Base-by-base conservation (phyloP, 2,329 filamentous ascomycete genomes). In the Aspergillus niger region DNA sequence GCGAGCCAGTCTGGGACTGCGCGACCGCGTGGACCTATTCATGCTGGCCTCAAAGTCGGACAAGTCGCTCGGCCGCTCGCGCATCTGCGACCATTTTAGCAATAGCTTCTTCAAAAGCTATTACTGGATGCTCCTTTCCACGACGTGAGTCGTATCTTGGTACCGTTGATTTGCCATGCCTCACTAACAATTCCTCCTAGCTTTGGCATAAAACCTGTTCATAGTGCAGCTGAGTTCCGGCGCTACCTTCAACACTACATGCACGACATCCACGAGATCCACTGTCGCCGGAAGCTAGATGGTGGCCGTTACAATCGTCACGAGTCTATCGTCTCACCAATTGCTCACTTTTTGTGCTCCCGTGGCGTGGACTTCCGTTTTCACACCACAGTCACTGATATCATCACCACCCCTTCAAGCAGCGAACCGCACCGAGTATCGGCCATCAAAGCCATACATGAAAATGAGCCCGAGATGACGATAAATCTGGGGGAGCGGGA, bases 401-500 rank as follows among this genome's bases (percentile, higher is more conserved):
- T 74, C 41, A 38, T 69, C 44, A 66, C 67, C n/a, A 17, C 26
- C 20, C 41, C 44, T 3, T 43, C 20, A 1, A 41, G 36, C 36
- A 44, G 15, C 15, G 38, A 39, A 5, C 63, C 55, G 11, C 69
- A 67, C 38, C 67, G 63, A 6, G 69, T 72, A 3, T 68, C 70
- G 15, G 63, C 62, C 5, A 68, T 75, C 38, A 61, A 66, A 52
- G 67, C 66, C 57, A 39, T 57, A 8, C 43, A 60, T n/a, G 61
- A 70, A 22, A 59, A 41, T 20, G 36, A 70, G 22, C 47, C 57
- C 13, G 57, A 68, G 15, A 62, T 63, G 15, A 65, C 56, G 10
- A 65, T 73, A 22, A 58, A 64, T 15, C 47, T 77, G 3, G 57
- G 62, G 3, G 44, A 60, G 30, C 43, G 75, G 26, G 79, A 80